These are phyloP conservation scores for Colletotrichum acutatum DNA, from an alignment of 2,329 filamentous ascomycete genomes.

Conservation along the genomic window DNA sequence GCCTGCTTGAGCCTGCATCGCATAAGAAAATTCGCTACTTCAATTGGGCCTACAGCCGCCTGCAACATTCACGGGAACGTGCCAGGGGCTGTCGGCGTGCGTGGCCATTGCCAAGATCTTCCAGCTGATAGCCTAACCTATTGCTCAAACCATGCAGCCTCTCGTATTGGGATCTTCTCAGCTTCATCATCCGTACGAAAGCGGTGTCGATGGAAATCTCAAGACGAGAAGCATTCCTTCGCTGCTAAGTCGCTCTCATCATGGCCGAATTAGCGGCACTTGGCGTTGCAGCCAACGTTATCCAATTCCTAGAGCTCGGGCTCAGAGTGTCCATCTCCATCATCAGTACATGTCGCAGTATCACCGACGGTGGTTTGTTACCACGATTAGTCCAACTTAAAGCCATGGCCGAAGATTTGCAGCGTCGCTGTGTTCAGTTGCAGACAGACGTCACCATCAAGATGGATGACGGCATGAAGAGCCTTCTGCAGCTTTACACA, in stretches of 20 bases:
- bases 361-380: neutral
- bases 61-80: too few species aligned
- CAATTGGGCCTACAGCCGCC: too few species aligned
- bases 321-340: slow-evolving; percentile 6
- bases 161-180: too few species aligned
- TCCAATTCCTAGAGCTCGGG: slow-evolving; percentile 28
- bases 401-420: neutral
- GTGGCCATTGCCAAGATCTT: too few species aligned
- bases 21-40: too few species aligned
- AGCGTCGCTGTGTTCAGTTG: neutral
- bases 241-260: neutral
- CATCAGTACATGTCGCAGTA: slow-evolving; percentile 2
- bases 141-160: too few species aligned
- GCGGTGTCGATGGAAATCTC: too few species aligned
- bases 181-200: too few species aligned
- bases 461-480: neutral
- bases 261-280: slow-evolving; percentile 45
- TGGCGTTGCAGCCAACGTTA: slow-evolving; percentile 48
- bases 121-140: too few species aligned
- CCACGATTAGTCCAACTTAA: neutral
- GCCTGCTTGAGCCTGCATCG: too few species aligned
- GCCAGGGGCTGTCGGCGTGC: too few species aligned
- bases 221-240: too few species aligned
- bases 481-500: neutral
- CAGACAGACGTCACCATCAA: neutral